A percentile compares a stretch with the other conserved stretches of the same genome.
phyloP scores from a whole-genome alignment of 2,329 filamentous ascomycete species.

The Epicoccum sorghinum region DNA sequence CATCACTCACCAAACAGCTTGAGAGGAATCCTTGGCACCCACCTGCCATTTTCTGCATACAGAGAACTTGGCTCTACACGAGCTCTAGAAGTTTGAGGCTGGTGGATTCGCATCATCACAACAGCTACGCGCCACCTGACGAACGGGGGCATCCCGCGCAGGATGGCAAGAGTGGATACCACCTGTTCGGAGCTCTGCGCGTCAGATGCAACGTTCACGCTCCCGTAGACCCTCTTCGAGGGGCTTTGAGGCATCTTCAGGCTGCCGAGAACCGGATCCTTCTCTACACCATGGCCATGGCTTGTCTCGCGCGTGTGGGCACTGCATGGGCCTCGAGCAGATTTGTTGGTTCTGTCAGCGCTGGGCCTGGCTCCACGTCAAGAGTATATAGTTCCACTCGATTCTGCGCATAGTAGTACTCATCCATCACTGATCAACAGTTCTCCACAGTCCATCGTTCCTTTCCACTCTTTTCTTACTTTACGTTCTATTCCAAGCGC shows the following conservation, averaged over 20 bases:
- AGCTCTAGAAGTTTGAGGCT: conserved; percentile 24
- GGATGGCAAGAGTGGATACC: conserved; percentile 8
- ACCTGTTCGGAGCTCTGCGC: conserved; percentile 11
- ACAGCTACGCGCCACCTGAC: conserved; percentile 14
- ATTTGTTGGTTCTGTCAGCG: conserved; percentile 1
- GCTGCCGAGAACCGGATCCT: conserved; percentile 13
- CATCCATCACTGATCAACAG: conserved; percentile 9
- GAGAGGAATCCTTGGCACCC: conserved; percentile 3
- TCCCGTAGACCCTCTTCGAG: conserved; percentile 14
- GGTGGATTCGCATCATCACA: conserved; percentile 27
- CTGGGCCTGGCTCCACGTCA: neutral
- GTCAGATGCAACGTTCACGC: conserved; percentile 11
- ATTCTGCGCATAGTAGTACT: neutral
- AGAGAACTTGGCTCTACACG: neutral
- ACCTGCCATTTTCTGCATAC: neutral
- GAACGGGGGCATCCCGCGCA: conserved; percentile 15
- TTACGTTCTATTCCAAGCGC: conserved; percentile 36
- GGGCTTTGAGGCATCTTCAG: conserved; percentile 19
- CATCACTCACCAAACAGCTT: conserved; percentile 2
- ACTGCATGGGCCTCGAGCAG: conserved; percentile 21
- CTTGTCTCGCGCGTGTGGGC: conserved; percentile 34
- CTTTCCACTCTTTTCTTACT: conserved; percentile 23
- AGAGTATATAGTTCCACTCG: conserved; percentile 25
- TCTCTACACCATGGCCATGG: conserved; percentile 17
- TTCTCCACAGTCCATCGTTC: conserved; percentile 15